phyloP scores from a whole-genome alignment of 768 basidiomycete genomes.

The Leccinum pellstonianum region DNA sequence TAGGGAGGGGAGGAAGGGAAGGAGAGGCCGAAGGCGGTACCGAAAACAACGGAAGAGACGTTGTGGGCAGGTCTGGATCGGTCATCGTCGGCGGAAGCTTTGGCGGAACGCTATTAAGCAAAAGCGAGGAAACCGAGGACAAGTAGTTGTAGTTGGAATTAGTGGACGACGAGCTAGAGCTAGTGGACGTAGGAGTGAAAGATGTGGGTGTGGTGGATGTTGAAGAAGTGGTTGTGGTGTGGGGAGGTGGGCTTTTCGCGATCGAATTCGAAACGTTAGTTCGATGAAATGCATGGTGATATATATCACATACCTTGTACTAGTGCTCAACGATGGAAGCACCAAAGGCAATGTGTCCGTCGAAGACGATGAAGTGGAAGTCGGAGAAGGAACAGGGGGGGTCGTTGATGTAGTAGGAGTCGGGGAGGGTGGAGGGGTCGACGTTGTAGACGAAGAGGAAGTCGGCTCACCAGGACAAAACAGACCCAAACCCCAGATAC shows the following conservation, averaged over 20 bases:
- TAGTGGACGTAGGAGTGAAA: constrained; percentile 15
- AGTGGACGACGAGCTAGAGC: constrained; percentile 8
- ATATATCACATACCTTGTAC: constrained; percentile 12
- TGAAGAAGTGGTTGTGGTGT: constrained; percentile 8
- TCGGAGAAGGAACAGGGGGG: background rate
- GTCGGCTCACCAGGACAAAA: background rate
- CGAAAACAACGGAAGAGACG: constrained; percentile 29
- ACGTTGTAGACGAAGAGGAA: background rate
- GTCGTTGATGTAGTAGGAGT: background rate
- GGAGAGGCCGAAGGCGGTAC: constrained; percentile 27
- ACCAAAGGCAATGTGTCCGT: background rate
- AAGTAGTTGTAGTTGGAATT: constrained; percentile 35
- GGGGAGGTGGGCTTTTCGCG: constrained; percentile 33
- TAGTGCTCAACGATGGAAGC: background rate
- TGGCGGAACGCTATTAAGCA: constrained; percentile 26
- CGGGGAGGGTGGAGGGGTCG: background rate
- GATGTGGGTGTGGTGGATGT: constrained; percentile 6
- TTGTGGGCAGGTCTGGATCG: constrained; percentile 39
- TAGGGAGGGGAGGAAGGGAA: constrained; percentile 45
- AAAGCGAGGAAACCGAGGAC: constrained; percentile 35
- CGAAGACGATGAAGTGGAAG: background rate
- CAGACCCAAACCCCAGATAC: background rate
- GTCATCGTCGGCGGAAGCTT: constrained; percentile 27
- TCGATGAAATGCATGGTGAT: background rate
- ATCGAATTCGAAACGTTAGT: constrained; percentile 19